Base-by-base conservation (phyloP, 495 filamentous ascomycete genomes). In the Penicillium canariense region DNA sequence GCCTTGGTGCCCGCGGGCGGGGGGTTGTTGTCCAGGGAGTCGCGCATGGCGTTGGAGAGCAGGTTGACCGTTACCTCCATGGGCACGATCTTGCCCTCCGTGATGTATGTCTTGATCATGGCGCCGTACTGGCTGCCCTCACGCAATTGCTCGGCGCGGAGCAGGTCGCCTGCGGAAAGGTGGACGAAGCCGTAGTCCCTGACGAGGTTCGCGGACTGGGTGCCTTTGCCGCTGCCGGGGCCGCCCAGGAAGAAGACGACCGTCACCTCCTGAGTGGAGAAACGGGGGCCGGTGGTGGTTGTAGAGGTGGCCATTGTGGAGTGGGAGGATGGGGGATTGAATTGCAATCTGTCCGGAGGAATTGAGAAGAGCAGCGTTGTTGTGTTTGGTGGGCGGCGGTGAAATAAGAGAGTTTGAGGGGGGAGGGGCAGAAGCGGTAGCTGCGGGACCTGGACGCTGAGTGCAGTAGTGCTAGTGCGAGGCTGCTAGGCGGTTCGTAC, bases 31-130 rank as follows among this genome's bases (percentile, higher is more conserved):
- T 68, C 52, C 9, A 91, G 79, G 0, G 74, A 73, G 4, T 82
- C 83, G 50, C 77, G 82, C 89, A 98, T 97, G 7, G 91, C 89
- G 67, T 96, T 91, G 70, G 96, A 94, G 3, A 98, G 81, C 14
- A 98, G 70, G 25, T 87, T 85, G 32, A 98, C 87, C n/a, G 94
- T 98, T 18, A 98, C 91, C 66, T 97, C 93, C 93, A 96, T 96
- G 9, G 94, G 94, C 57, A 98, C 94, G 71, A 98, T 98, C 60
- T 83, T 86, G 55, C 94, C 94, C 67, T 98, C 86, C 32, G 83
- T 84, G 79, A 98, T 98, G 77, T 91, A 90, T 42, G 84, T 76
- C 54, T 85, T 85, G 81, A 98, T 98, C 71, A 97, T 78, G 28
- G 86, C 80, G 65, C 94, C 94, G 71, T 95, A 96, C 68, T 96